Conservation (phyloP, 2,329 filamentous ascomycete species). For the Neofusicoccum ribis region DNA sequence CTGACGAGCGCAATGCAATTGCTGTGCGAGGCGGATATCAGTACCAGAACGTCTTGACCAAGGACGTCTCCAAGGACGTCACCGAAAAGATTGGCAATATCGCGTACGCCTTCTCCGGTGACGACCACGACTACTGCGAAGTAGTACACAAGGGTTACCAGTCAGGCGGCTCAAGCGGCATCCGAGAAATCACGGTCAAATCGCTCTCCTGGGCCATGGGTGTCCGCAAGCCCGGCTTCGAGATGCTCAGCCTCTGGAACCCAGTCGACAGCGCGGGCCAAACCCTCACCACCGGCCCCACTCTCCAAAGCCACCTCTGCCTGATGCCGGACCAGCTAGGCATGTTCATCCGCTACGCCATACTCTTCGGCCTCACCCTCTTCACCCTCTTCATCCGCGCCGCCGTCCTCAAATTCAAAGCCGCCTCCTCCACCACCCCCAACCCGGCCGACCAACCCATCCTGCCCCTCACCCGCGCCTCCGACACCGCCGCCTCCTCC, state of each 20-base stretch:
- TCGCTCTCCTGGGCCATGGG: slow-evolving; percentile 96
- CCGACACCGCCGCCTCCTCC: slow-evolving; percentile 15
- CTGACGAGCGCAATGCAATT: slow-evolving; percentile 76
- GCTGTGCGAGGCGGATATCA: slow-evolving; percentile 80
- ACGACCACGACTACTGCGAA: slow-evolving; percentile 98
- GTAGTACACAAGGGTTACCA: slow-evolving; percentile 70
- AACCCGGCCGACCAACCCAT: slow-evolving; percentile 22
- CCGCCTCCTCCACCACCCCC: neutral
- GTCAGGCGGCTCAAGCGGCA: slow-evolving; percentile 54
- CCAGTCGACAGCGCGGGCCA: slow-evolving; percentile 64
- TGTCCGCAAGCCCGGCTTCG: slow-evolving; percentile 80
- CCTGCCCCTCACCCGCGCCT: slow-evolving; percentile 29
- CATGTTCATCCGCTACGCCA: slow-evolving; percentile 77
- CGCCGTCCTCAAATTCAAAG: slow-evolving; percentile 21
- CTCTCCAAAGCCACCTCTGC: slow-evolving; percentile 86
- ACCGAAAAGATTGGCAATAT: slow-evolving; percentile 79
- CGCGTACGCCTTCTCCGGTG: slow-evolving; percentile 85
- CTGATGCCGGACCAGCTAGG: slow-evolving; percentile 84
- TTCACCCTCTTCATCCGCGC: slow-evolving; percentile 49
- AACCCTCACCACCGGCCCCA: slow-evolving; percentile 48
- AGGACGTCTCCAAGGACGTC: slow-evolving; percentile 72
- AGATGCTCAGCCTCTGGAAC: slow-evolving; percentile 90
- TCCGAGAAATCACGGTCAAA: slow-evolving; percentile 88
- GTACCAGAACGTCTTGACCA: slow-evolving; percentile 90
- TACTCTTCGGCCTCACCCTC: slow-evolving; percentile 59